Evolutionary conservation across 106 monocot species (phyloP).

Genomic region (Dendrobium catenatum): DNA sequence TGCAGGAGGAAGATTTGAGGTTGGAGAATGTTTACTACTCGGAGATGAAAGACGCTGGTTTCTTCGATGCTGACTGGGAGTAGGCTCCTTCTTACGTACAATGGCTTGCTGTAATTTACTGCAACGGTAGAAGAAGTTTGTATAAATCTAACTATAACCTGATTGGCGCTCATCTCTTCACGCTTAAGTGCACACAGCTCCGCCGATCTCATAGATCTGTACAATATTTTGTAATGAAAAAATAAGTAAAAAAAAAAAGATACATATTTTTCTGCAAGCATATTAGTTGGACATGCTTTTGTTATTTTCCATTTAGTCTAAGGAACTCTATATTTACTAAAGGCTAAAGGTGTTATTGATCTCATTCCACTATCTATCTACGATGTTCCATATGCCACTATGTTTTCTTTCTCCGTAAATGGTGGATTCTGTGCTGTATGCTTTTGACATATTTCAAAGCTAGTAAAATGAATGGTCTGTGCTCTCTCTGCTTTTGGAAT

Average conservation of each 20-base stretch:
- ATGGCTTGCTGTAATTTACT: background rate
- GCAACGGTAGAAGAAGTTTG: background rate
- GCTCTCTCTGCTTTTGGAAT: no score
- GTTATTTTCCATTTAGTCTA: no score
- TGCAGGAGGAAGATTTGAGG: constrained; percentile 82
- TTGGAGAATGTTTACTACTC: constrained; percentile 94
- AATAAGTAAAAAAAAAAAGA: background rate
- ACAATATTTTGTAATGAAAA: background rate
- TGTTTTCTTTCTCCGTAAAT: no score
- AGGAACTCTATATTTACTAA: no score
- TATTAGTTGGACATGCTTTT: background rate
- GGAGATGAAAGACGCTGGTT: constrained; percentile 98
- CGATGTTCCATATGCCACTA: no score
- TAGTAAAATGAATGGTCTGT: no score
- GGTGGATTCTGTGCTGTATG: no score
- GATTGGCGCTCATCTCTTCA: background rate
- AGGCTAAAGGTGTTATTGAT: no score
- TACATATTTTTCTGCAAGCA: background rate
- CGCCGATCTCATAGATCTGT: background rate
- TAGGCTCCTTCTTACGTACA: constrained; percentile 12
- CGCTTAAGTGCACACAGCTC: background rate
- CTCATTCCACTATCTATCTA: no score
- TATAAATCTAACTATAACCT: background rate
- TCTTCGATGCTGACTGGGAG: constrained; percentile 96
- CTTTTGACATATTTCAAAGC: no score